phyloP scores from a whole-genome alignment of 768 basidiomycete genomes.

The Clitopilus passeckerianus region DNA sequence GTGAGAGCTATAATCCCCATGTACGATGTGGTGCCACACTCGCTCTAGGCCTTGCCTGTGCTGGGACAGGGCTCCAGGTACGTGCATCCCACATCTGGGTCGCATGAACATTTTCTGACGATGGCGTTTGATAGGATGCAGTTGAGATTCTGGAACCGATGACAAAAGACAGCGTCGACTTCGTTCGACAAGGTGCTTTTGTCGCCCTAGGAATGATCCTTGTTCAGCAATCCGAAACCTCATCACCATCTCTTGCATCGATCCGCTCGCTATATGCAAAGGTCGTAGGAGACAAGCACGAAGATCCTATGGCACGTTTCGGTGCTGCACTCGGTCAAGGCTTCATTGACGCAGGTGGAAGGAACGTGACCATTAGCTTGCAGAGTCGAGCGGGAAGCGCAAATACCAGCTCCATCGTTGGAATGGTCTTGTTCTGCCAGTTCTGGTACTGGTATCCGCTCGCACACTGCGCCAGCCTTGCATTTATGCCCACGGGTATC shows the following conservation, averaged over 20 bases:
- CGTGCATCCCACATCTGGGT: constrained; percentile 10
- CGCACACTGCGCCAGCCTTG: constrained; percentile 86
- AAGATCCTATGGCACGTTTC: constrained; percentile 98
- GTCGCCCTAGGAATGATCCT: constrained; percentile 95
- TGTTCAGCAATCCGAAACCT: constrained; percentile 91
- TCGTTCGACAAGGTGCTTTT: constrained; percentile 96
- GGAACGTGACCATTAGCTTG: constrained; percentile 92
- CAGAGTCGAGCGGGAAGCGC: constrained; percentile 90
- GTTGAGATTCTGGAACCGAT: constrained; percentile 96
- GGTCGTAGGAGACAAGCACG: constrained; percentile 93
- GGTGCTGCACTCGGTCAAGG: constrained; percentile 96
- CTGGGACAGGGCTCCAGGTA: constrained; percentile 92
- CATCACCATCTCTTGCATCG: constrained; percentile 74
- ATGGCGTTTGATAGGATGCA: constrained; percentile 62
- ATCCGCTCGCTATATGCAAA: constrained; percentile 85
- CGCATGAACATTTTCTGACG: not conserved
- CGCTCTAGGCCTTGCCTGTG: constrained; percentile 95
- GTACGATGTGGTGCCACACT: constrained; percentile 96
- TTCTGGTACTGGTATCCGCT: constrained; percentile 99
- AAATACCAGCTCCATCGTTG: constrained; percentile 93
- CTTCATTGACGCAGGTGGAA: constrained; percentile 94
- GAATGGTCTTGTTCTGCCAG: constrained; percentile 97
- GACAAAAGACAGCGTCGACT: constrained; percentile 97
- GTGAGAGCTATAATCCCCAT: constrained; percentile 98
- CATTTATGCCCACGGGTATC: constrained; percentile 94